Evolutionary conservation across 1,284 basidiomycete species (phyloP), one percentile per base, ranked within the genome.

Genomic region (Trichosporon inkin): DNA sequence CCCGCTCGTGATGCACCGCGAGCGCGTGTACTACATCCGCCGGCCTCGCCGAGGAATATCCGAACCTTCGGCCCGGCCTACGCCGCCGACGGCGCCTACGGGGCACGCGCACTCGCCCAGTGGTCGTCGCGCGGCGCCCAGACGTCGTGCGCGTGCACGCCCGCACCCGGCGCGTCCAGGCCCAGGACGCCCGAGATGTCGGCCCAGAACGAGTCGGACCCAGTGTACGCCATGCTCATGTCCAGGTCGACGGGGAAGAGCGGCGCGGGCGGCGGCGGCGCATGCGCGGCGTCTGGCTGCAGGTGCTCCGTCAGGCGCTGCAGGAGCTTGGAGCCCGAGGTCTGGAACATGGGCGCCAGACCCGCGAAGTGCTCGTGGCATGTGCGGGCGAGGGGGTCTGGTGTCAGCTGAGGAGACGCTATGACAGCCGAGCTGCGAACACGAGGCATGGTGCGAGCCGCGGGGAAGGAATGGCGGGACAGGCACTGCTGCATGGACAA

Each of bases 151-250:
- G 28, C 44, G 13, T 22, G 44, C 20, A 44, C n/a, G 44, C 16
- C 28, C 38, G 38, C 19, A 14, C 38, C 19, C 36, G 56, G 44
- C 24, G 28, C 22, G 16, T 49, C 44, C 8, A 59, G 54, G 6
- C 57, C 61, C 6, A 62, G 55, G 10, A 57, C 55, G 10, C 61
- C 61, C 20, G 35, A 40, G 16, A 62, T 53, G 44, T 62, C 61
- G 2, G 57, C 55, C 61, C 61, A 62, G 55, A 62, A 62, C 2
- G 35, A 40, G 51, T 62, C 61, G 11, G 38, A 47, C 3, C 57
- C 61, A 13, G 61, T 62, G 44, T 62, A 62, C 34, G 61, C 61
- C 61, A 62, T 62, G 36, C 40, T 54, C 54, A 62, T 35, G 39
- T 62, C 57, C 6, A 58, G 10, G 28, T 62, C 61, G 0, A 36